These are phyloP conservation scores for Macaranga tanarius DNA, from an alignment of 441 rosid genomes.

Conservation along the genomic window DNA sequence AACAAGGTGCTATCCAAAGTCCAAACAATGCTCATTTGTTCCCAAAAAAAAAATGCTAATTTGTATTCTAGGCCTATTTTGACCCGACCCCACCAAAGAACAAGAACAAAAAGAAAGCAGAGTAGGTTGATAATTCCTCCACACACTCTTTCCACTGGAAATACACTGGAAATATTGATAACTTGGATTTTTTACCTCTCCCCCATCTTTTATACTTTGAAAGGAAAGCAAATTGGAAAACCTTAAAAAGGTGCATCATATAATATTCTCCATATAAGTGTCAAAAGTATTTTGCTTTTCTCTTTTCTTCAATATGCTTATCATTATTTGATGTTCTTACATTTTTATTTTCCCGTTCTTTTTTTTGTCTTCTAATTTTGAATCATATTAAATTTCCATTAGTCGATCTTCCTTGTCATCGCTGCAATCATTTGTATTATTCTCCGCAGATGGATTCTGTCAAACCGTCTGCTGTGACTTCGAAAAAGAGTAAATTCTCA, in stretches of 20 bases:
- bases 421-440: conserved; percentile 18
- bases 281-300: conserved; percentile 43
- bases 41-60: neutral
- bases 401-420: neutral
- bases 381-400: conserved; percentile 6
- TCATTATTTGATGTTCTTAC: conserved; percentile 21
- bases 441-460: conserved; percentile 69
- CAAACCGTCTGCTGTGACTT: conserved; percentile 45
- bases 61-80: conserved; percentile 17
- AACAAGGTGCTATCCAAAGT: neutral
- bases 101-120: neutral
- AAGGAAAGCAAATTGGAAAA: conserved; percentile 21
- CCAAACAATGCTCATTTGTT: neutral
- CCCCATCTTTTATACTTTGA: conserved; percentile 4
- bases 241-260: conserved; percentile 15
- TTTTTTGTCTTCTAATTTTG: conserved; percentile 11
- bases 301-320: conserved; percentile 27
- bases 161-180: neutral
- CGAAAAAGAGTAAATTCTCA: conserved; percentile 57
- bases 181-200: neutral
- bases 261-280: conserved; percentile 34
- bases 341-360: conserved; percentile 8
- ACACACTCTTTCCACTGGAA: conserved; percentile 2
- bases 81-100: neutral
- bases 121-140: conserved; percentile 11